Conservation (phyloP, 192 early-diverging fungal genomes). For the Gonapodya sp. region DNA sequence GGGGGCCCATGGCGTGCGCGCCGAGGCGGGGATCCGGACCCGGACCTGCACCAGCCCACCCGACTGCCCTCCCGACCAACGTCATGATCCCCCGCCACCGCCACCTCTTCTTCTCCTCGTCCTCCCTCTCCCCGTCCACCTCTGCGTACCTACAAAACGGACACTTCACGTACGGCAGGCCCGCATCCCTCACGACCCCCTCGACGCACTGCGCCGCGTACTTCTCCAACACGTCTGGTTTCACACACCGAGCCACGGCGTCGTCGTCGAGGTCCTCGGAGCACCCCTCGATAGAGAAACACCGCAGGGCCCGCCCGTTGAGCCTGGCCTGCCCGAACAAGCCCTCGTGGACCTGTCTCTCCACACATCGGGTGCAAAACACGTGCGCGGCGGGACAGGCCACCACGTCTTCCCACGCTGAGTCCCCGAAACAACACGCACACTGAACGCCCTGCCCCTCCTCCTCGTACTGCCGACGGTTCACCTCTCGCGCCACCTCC, state of each 20-base stretch:
- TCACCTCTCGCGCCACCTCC: neutral
- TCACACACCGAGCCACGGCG: neutral
- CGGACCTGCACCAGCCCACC: no score
- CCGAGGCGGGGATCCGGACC: neutral
- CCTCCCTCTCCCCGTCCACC: slow-evolving; percentile 1
- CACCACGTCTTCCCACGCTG: neutral
- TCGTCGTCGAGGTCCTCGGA: neutral
- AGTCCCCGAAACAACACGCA: neutral
- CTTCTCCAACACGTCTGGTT: neutral
- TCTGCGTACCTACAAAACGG: slow-evolving; percentile 1
- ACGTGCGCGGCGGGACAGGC: slow-evolving; percentile 5
- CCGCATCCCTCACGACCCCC: neutral
- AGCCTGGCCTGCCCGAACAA: neutral
- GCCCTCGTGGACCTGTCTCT: neutral
- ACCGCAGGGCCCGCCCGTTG: neutral
- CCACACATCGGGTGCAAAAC: neutral
- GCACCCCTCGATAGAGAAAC: neutral
- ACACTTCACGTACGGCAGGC: slow-evolving; percentile 7
- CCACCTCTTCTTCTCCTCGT: neutral
- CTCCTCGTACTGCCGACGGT: neutral
- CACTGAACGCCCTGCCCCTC: neutral
- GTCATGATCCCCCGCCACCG: neutral
- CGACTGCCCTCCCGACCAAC: neutral
- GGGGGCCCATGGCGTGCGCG: neutral
- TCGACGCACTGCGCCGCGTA: neutral